Percentiles rank a stretch among this genome's conserved stretches.
phyloP scores from a whole-genome alignment of 2,329 filamentous ascomycete genomes.

The Fusarium guadeloupense region DNA sequence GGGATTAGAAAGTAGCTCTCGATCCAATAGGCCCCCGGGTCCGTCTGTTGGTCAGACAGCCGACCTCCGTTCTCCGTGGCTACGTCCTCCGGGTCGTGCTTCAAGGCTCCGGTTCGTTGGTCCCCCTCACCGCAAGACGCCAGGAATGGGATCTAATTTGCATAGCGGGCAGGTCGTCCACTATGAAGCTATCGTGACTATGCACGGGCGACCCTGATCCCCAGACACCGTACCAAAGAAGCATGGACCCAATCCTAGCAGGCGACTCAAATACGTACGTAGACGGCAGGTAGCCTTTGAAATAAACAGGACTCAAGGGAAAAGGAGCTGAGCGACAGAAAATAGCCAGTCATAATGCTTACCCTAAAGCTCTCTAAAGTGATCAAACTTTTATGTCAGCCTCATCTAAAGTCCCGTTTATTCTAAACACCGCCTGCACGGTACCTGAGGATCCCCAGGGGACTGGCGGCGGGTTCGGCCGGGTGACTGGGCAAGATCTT shows the following conservation, averaged over 20 bases:
- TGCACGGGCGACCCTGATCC: conserved; percentile 40
- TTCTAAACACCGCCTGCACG: too few relatives aligned
- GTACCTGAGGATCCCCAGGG: conserved; percentile 31
- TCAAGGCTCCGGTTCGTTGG: conserved; percentile 24
- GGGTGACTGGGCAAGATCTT: conserved; percentile 18
- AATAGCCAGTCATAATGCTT: too few relatives aligned
- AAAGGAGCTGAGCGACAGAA: too few relatives aligned
- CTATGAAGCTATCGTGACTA: conserved; percentile 42
- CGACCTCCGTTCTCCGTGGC: conserved; percentile 3
- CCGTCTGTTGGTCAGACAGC: background rate
- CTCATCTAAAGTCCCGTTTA: too few relatives aligned
- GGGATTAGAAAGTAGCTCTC: conserved; percentile 8
- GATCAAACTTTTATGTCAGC: too few relatives aligned
- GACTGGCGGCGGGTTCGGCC: conserved; percentile 32
- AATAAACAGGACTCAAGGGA: too few relatives aligned
- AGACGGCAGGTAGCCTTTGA: too few relatives aligned
- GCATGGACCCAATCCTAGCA: conserved; percentile 17
- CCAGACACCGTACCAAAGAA: conserved; percentile 22
- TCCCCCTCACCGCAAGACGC: conserved; percentile 35
- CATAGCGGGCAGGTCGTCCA: conserved; percentile 25
- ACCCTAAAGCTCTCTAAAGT: too few relatives aligned
- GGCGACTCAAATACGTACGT: conserved; percentile 20
- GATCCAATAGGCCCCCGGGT: background rate
- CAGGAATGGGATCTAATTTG: conserved; percentile 25
- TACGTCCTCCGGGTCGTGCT: conserved; percentile 16